phyloP scores from a whole-genome alignment of 2,329 filamentous ascomycete genomes.

The Alternaria arbusti region DNA sequence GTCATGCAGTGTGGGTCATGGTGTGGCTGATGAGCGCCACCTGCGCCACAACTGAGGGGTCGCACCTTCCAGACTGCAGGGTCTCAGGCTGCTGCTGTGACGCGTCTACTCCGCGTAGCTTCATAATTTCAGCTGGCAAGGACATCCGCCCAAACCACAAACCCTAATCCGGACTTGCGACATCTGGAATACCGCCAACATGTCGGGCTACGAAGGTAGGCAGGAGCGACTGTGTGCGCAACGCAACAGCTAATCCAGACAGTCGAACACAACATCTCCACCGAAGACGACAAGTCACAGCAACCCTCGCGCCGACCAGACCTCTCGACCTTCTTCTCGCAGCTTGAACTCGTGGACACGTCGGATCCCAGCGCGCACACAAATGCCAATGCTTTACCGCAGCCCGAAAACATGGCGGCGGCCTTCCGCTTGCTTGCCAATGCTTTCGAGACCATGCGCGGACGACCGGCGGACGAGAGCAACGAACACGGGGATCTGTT shows the following conservation, averaged over 20 bases:
- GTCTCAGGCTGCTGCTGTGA: slow-evolving; percentile 15
- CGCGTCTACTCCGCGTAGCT: slow-evolving; percentile 15
- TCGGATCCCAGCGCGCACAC: slow-evolving; percentile 57
- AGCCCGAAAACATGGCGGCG: slow-evolving; percentile 66
- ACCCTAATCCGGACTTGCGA: slow-evolving; percentile 16
- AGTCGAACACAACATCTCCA: slow-evolving; percentile 59
- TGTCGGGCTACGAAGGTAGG: slow-evolving; percentile 58
- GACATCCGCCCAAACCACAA: neutral
- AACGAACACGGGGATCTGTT: slow-evolving; percentile 53
- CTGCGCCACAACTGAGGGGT: slow-evolving; percentile 13
- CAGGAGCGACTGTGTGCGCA: neutral
- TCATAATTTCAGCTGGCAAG: slow-evolving; percentile 15
- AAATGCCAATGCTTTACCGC: slow-evolving; percentile 64
- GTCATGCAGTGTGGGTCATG: neutral
- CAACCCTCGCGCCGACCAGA: slow-evolving; percentile 63
- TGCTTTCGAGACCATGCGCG: slow-evolving; percentile 64
- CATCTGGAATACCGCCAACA: slow-evolving; percentile 26
- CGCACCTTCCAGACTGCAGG: neutral
- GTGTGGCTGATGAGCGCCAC: neutral
- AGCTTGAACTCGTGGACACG: slow-evolving; percentile 64
- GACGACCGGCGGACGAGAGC: slow-evolving; percentile 42
- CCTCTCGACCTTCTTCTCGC: slow-evolving; percentile 69
- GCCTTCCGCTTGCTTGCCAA: slow-evolving; percentile 67
- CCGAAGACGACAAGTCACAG: slow-evolving; percentile 43
- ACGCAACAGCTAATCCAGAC: slow-evolving; percentile 24